These are phyloP conservation scores for Orbilia oligospora DNA, from an alignment of 2,329 filamentous ascomycete genomes.

Conservation along the genomic window DNA sequence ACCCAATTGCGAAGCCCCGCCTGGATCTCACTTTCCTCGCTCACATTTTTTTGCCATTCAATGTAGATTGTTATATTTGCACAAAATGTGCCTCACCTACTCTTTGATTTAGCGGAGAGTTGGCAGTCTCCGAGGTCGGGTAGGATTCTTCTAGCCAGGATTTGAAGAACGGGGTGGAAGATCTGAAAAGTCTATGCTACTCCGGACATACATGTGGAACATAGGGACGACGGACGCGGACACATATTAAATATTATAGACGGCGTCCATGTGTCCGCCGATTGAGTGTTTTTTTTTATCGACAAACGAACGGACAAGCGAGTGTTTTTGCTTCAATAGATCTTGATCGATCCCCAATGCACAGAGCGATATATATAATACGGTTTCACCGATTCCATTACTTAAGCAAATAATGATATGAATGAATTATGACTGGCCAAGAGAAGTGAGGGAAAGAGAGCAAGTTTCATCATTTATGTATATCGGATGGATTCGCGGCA, in stretches of 20 bases:
- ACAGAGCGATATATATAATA: no score
- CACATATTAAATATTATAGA: background rate
- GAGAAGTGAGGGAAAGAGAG: conserved; percentile 4
- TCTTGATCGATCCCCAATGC: no score
- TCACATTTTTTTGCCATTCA: background rate
- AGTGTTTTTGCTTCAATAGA: background rate
- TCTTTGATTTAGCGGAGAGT: conserved; percentile 43
- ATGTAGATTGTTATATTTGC: background rate
- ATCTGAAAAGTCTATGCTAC: background rate
- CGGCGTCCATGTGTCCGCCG: background rate
- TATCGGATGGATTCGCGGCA: conserved; percentile 33
- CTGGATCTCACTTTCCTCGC: background rate
- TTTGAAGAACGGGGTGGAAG: background rate
- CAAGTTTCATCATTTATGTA: conserved; percentile 13
- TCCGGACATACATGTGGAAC: background rate
- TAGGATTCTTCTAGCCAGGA: conserved; percentile 23
- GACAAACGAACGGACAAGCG: no score
- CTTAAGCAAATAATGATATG: background rate
- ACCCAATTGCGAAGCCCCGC: background rate
- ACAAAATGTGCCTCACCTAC: no score
- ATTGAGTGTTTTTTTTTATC: background rate
- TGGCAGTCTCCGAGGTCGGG: conserved; percentile 49
- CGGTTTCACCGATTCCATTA: background rate
- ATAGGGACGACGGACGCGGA: background rate
- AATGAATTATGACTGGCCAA: background rate